These are phyloP conservation scores for Tylopilus subfusipes DNA, from an alignment of 768 basidiomycete species.

Conservation along the genomic window DNA sequence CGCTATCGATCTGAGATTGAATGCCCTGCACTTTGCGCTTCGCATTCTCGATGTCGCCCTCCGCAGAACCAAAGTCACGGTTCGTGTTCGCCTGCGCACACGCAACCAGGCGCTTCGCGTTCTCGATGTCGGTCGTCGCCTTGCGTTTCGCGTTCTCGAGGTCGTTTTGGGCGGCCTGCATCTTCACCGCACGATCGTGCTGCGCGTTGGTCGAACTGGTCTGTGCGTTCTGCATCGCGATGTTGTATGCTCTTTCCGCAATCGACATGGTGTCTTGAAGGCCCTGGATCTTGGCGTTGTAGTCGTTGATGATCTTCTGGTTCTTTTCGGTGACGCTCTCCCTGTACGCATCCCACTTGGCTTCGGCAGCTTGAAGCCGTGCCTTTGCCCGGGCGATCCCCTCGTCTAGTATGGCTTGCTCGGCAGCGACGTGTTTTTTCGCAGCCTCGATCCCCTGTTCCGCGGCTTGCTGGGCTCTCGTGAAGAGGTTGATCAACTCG, in stretches of 20 bases:
- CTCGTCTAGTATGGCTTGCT: background rate
- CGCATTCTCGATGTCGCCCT: background rate
- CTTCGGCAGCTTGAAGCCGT: background rate
- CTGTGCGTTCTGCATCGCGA: background rate
- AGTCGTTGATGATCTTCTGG: background rate
- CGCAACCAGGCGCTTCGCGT: background rate
- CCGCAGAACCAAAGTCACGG: constrained; percentile 1
- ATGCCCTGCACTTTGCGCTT: background rate
- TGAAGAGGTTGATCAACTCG: background rate
- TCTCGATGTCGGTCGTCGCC: background rate
- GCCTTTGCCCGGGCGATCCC: background rate
- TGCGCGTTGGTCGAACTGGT: background rate
- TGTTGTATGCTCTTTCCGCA: background rate
- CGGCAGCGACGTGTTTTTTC: background rate
- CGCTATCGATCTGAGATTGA: background rate
- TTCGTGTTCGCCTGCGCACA: background rate
- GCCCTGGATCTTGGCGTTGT: background rate
- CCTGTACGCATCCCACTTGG: background rate
- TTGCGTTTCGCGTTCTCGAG: background rate
- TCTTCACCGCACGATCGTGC: constrained; percentile 3
- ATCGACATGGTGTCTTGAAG: background rate
- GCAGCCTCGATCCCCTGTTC: constrained; percentile 1
- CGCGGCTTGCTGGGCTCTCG: background rate
- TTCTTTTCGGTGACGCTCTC: background rate
- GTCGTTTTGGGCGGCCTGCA: background rate